Evolutionary conservation across 257 asterid species (phyloP).

Genomic region (Buddleja alternifolia): DNA sequence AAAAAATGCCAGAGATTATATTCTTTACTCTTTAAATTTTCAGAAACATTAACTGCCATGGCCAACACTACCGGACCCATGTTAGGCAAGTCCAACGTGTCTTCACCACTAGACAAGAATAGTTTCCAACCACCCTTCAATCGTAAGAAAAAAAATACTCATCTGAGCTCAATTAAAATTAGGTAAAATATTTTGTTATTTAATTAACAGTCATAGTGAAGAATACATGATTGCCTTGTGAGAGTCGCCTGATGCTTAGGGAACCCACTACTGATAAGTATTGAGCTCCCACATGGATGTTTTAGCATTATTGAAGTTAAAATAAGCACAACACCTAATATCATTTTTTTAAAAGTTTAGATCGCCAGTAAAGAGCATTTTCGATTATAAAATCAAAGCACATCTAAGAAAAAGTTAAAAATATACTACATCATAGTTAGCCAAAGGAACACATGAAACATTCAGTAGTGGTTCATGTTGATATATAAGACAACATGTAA

Average conservation of each 20-base stretch:
- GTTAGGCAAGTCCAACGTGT: background rate
- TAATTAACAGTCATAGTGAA: background rate
- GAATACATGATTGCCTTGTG: background rate
- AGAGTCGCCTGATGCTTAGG: background rate
- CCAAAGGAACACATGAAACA: slow-evolving; percentile 7
- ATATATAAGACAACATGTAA: slow-evolving; percentile 3
- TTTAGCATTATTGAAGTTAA: background rate
- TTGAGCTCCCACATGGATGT: background rate
- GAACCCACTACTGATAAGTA: background rate
- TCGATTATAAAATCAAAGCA: background rate
- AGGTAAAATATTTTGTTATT: background rate
- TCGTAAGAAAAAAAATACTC: background rate
- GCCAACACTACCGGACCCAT: background rate
- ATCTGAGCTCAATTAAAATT: background rate
- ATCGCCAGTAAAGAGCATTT: background rate
- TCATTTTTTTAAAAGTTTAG: background rate
- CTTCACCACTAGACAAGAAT: background rate
- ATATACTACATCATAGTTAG: background rate
- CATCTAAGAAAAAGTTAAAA: background rate
- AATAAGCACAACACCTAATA: background rate
- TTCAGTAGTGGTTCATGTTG: slow-evolving; percentile 8
- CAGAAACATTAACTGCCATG: background rate
- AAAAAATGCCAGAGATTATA: too few species aligned
- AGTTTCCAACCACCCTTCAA: background rate
- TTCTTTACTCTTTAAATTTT: background rate